phyloP scores from a whole-genome alignment of 148 eudicot genomes.

The Fagopyrum homotropicum region DNA sequence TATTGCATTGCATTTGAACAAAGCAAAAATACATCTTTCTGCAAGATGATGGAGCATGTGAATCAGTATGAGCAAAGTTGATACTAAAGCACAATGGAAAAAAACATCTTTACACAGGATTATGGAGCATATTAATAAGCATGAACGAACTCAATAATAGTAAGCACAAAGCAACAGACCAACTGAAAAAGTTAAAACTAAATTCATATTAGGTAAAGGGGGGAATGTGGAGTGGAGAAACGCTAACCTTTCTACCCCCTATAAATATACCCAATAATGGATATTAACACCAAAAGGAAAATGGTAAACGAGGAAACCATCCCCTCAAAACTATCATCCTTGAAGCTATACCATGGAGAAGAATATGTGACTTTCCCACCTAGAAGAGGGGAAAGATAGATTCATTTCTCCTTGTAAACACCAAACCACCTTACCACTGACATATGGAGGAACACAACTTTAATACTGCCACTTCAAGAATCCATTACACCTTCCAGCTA shows the following conservation, averaged over 20 bases:
- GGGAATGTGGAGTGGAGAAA: background rate
- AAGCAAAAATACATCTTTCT: conserved; percentile 53
- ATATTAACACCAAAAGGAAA: background rate
- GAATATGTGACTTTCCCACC: background rate
- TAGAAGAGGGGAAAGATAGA: background rate
- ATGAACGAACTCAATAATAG: background rate
- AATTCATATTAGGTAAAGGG: background rate
- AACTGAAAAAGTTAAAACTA: background rate
- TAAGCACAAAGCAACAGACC: background rate
- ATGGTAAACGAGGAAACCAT: background rate
- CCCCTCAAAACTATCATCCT: background rate
- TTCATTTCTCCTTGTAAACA: background rate
- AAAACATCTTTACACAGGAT: conserved; percentile 50
- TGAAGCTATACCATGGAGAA: background rate
- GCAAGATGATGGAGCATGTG: conserved; percentile 19
- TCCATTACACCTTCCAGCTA: too few species aligned
- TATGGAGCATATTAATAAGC: background rate
- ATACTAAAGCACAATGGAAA: conserved; percentile 26
- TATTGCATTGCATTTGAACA: conserved; percentile 72
- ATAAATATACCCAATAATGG: background rate
- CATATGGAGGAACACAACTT: too few species aligned
- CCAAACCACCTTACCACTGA: too few species aligned
- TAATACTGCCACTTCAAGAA: too few species aligned
- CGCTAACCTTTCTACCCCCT: background rate
- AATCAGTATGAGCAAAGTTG: conserved; percentile 6